Evolutionary conservation across 345 rosid species (phyloP).

Genomic region (Brassica napus): Da-Ae NC_063442.1:43867001-43867500

Average conservation of each 20-base stretch:
- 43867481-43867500: too few species aligned
- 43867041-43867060: conserved; percentile 88
- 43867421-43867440: too few species aligned
- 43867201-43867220: background rate
- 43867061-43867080: conserved; percentile 40
- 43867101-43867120: too few species aligned
- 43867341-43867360: background rate
- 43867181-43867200: background rate
- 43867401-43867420: too few species aligned
- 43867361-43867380: background rate
- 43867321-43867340: background rate
- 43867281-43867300: background rate
- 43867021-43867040: conserved; percentile 85
- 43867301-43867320: background rate
- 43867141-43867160: background rate
- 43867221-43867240: background rate
- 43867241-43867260: background rate
- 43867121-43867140: background rate
- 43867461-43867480: too few species aligned
- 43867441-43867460: too few species aligned
- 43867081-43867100: background rate
- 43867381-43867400: too few species aligned
- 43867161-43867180: background rate
- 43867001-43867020: conserved; percentile 43
- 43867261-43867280: too few species aligned